Evolutionary conservation across 257 asterid genomes (phyloP), one percentile per base, ranked within the genome.

Genomic region (Euphrasia confusa): DNA sequence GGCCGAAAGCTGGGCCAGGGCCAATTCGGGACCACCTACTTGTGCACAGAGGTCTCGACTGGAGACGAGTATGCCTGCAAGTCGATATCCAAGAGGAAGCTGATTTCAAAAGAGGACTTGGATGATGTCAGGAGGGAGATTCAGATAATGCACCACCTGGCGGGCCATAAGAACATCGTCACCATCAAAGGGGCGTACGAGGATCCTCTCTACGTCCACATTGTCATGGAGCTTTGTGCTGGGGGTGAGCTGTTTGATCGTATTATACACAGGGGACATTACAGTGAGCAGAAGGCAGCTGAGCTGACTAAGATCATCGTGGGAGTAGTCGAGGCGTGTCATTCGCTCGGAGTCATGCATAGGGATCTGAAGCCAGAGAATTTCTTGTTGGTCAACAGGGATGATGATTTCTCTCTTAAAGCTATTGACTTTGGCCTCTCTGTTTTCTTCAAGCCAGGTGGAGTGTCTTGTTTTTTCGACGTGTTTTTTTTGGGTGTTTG

Each of bases 381-480:
- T 13, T 44, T 44, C 50, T 44, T 44, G 50, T 6, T 44, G 50
- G 50, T 44, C 12, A 44, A 44, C 50, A 44, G 15, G 50, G 50
- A 44, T 12, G 50, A 44, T 44, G 50, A 44, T 44, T 44, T 44
- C 15, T 44, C 50, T 44, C 50, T 44, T 2, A 44, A 44, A 15
- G 50, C 50, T 12, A 44, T 44, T 11, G 50, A 44, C 10, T 44
- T 44, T 44, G 50, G 50, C 0, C 50, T 44, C 15, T 44, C 50
- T 44, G 50, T 44, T 44, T 44, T 44, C 50, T 44, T 44, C 50
- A 44, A 44, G 50, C 50, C 50, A 44, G 15, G 50, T 44, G 50
- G 24, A 21, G 12, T 44, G 50, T 13, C 50, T 44, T 44, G 15
- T 11, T 44, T 44, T 44, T 42, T 3, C 4, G 10, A 10, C 5